These are phyloP conservation scores for Phyllosticta capitalensis DNA, from an alignment of 2,329 filamentous ascomycete genomes.

Conservation along the genomic window DNA sequence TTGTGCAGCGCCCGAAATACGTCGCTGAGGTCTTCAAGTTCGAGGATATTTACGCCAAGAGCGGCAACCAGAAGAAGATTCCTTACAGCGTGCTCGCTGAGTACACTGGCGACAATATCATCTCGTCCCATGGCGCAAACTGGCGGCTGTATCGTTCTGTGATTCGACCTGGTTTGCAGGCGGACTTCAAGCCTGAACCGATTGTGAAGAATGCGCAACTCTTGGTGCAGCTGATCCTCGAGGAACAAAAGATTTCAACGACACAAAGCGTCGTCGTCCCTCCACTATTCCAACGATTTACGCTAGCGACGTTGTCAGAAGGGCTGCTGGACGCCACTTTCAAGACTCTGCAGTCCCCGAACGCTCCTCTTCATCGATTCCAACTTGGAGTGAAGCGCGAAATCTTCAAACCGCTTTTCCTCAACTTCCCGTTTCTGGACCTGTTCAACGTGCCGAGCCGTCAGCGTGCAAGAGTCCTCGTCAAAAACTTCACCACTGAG, in stretches of 20 bases:
- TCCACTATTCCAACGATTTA: conserved; percentile 27
- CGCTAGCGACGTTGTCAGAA: conserved; percentile 29
- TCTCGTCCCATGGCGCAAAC: conserved; percentile 22
- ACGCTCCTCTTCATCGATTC: conserved; percentile 2
- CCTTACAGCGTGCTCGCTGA: conserved; percentile 22
- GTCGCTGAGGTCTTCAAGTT: conserved; percentile 31
- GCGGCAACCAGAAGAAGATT: conserved; percentile 25
- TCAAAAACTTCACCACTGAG: conserved; percentile 12
- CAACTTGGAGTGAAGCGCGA: not conserved
- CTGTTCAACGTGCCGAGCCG: conserved; percentile 12
- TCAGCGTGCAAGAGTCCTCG: conserved; percentile 10
- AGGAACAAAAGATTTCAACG: conserved; percentile 17
- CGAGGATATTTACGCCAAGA: conserved; percentile 24
- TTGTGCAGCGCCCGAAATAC: conserved; percentile 37
- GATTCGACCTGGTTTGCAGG: conserved; percentile 23
- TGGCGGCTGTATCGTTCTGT: conserved; percentile 23
- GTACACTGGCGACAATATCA: conserved; percentile 27
- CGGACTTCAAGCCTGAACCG: conserved; percentile 15
- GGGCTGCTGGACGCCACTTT: conserved; percentile 17
- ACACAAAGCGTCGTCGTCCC: conserved; percentile 20
- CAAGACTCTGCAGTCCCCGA: not conserved
- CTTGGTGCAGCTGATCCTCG: conserved; percentile 22
- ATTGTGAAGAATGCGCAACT: conserved; percentile 18
- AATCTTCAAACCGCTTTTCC: conserved; percentile 7
- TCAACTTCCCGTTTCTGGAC: conserved; percentile 7